Percentiles rank a stretch among this genome's conserved stretches.
Evolutionary conservation across 2,329 filamentous ascomycete genomes (phyloP).

Genomic region (Hymenoscyphus infarciens): DNA sequence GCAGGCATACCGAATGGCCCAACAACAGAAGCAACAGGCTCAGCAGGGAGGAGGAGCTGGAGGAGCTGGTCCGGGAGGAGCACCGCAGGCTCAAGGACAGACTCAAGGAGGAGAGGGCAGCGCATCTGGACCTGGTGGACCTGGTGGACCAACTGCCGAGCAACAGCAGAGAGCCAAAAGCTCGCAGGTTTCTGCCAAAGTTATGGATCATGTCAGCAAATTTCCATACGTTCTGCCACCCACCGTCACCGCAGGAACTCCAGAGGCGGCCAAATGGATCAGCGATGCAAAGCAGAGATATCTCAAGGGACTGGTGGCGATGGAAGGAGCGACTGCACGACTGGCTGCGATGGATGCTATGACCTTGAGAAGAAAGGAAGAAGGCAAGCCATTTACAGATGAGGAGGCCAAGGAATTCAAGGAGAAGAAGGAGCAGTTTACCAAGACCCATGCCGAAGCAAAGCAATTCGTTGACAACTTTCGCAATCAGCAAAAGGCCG

Average conservation of each 20-base stretch:
- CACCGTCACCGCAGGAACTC: constrained; percentile 40
- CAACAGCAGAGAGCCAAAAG: constrained; percentile 17
- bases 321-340: constrained; percentile 45
- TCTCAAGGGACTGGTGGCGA: constrained; percentile 45
- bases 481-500: constrained; percentile 37
- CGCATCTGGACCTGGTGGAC: background rate
- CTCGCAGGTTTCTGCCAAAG: constrained; percentile 26
- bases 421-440: constrained; percentile 42
- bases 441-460: constrained; percentile 46
- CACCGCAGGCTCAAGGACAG: background rate
- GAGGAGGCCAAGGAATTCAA: constrained; percentile 47
- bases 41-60: background rate
- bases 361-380: constrained; percentile 42
- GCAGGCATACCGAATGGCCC: constrained; percentile 32
- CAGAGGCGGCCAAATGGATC: constrained; percentile 46
- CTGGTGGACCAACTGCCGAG: background rate
- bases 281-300: constrained; percentile 48
- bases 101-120: constrained; percentile 19
- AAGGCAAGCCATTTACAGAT: constrained; percentile 43
- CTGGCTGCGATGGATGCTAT: constrained; percentile 42
- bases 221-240: constrained; percentile 46
- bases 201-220: constrained; percentile 46
- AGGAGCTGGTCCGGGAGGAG: constrained; percentile 14
- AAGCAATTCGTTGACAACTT: constrained; percentile 47
- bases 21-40: constrained; percentile 19